Evolutionary conservation across 1,284 basidiomycete genomes (phyloP).

Genomic region (Xerocomus nothofagi): DNA sequence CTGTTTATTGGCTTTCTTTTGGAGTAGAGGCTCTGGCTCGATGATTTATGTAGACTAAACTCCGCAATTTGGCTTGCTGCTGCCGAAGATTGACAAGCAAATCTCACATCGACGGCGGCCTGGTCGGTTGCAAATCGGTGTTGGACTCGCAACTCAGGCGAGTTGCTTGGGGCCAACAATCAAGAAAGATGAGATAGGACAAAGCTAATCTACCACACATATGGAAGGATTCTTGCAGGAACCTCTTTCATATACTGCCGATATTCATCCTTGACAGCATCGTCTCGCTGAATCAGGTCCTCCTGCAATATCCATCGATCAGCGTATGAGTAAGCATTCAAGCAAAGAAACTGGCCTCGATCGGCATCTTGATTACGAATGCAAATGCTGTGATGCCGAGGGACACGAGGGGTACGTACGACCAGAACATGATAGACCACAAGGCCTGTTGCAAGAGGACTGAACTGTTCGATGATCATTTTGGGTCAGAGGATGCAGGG

Average conservation of each 20-base stretch:
- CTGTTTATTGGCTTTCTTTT: too few species aligned
- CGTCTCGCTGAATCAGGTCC: slow-evolving; percentile 16
- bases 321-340: background rate
- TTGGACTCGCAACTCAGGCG: too few species aligned
- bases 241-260: slow-evolving; percentile 34
- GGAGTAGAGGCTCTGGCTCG: too few species aligned
- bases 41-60: too few species aligned
- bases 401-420: slow-evolving; percentile 29
- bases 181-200: too few species aligned
- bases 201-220: slow-evolving; percentile 36
- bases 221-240: slow-evolving; percentile 33
- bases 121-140: too few species aligned
- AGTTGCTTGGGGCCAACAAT: too few species aligned
- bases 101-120: too few species aligned
- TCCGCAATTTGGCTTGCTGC: too few species aligned
- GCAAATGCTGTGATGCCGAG: slow-evolving; percentile 22
- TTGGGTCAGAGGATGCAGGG: background rate
- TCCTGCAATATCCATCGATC: slow-evolving; percentile 10
- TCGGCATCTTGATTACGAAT: slow-evolving; percentile 34
- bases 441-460: slow-evolving; percentile 24
- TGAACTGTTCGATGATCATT: slow-evolving; percentile 13
- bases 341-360: slow-evolving; percentile 25
- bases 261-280: slow-evolving; percentile 25
- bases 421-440: slow-evolving; percentile 35
- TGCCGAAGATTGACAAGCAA: too few species aligned